Percentiles rank a stretch among this genome's conserved stretches.
phyloP scores from a whole-genome alignment of 2,329 filamentous ascomycete genomes.

The Elsinoe ampelina region DNA sequence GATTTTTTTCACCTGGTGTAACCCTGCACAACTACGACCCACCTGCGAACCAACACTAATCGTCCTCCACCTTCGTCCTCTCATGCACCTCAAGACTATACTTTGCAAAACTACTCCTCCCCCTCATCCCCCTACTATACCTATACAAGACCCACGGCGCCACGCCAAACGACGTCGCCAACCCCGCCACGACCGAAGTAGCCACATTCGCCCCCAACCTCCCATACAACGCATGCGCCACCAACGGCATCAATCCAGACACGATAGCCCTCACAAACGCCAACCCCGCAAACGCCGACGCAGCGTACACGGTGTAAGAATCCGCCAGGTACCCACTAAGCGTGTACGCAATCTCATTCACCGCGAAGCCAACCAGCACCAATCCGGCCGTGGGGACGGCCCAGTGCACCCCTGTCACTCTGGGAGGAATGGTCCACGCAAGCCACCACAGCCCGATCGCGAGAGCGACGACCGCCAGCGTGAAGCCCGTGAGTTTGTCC shows the following conservation, averaged over 20 bases:
- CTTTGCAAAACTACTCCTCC: not conserved
- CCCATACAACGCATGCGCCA: conserved; percentile 19
- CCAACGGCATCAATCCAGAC: conserved; percentile 29
- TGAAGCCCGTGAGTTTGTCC: conserved; percentile 41
- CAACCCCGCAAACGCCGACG: no score
- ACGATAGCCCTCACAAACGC: conserved; percentile 19
- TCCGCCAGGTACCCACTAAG: no score
- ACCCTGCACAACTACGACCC: no score
- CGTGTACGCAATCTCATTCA: conserved; percentile 23
- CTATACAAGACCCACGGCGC: not conserved
- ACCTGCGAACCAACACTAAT: no score
- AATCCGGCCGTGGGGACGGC: conserved; percentile 33
- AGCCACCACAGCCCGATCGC: conserved; percentile 38
- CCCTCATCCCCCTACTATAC: not conserved
- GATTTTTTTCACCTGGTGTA: no score
- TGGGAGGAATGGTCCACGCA: conserved; percentile 38
- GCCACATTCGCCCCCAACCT: not conserved
- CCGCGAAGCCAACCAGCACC: conserved; percentile 36
- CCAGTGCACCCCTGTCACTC: conserved; percentile 29
- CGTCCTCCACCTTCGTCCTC: not conserved
- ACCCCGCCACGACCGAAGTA: not conserved
- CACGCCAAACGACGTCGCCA: not conserved
- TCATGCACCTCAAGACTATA: not conserved
- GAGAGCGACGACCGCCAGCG: conserved; percentile 27
- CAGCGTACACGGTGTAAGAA: no score